phyloP scores from a whole-genome alignment of 441 rosid species.

The Adansonia madagascariensis region DNA sequence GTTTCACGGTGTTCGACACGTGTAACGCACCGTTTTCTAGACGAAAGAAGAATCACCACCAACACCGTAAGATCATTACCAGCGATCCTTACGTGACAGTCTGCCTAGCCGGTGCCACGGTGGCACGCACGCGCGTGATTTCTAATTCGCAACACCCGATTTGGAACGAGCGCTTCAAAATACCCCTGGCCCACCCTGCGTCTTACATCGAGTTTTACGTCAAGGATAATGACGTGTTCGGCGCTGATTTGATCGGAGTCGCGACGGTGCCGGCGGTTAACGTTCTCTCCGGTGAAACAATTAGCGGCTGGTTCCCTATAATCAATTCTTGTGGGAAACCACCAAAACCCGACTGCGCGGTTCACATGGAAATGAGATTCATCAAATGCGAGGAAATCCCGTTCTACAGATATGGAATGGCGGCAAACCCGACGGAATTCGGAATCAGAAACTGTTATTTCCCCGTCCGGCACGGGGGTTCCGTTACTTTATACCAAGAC shows the following conservation, averaged over 20 bases:
- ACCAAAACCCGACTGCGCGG: conserved; percentile 66
- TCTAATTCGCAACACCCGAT: conserved; percentile 60
- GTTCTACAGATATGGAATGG: conserved; percentile 49
- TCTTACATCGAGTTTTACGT: conserved; percentile 59
- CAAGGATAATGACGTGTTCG: conserved; percentile 78
- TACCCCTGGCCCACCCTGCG: conserved; percentile 78
- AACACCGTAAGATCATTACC: conserved; percentile 59
- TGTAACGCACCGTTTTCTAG: conserved; percentile 38
- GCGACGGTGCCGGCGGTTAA: conserved; percentile 50
- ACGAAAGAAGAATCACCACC: conserved; percentile 17
- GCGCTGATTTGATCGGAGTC: conserved; percentile 72
- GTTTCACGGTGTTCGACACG: conserved; percentile 41
- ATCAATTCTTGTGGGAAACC: conserved; percentile 52
- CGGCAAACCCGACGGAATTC: conserved; percentile 35
- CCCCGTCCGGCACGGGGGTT: conserved; percentile 62
- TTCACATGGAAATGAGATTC: conserved; percentile 61
- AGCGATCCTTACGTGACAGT: conserved; percentile 92
- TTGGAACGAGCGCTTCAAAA: conserved; percentile 73
- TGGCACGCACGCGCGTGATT: conserved; percentile 82
- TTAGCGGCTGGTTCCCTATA: conserved; percentile 72
- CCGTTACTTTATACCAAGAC: conserved; percentile 75
- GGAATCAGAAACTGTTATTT: conserved; percentile 65
- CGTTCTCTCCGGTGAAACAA: conserved; percentile 46
- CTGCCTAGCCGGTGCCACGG: conserved; percentile 66
- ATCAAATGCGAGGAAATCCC: conserved; percentile 48